Evolutionary conservation across 2,329 filamentous ascomycete genomes (phyloP), one percentile per base, ranked within the genome.

Genomic region (Ilyonectria sp.): DNA sequence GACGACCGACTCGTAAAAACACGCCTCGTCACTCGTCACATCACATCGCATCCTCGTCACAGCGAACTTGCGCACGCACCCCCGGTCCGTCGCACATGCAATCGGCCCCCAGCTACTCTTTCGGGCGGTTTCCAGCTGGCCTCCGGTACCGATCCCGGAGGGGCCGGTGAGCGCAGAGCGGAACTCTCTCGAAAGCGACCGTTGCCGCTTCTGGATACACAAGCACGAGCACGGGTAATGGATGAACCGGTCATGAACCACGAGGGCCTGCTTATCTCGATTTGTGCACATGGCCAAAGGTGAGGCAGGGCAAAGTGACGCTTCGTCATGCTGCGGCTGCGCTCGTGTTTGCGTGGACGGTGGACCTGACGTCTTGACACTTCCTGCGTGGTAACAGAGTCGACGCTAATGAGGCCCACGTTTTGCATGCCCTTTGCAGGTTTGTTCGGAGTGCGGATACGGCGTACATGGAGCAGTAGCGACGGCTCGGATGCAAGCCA

Each of bases 381-480:
- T 26, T 37, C n/a, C 37, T 11, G n/a, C 33, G 11, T 37, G 26
- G 26, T 26, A 26, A 40, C 37, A 43, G 40, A 43, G 40, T 17
- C 40, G 40, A 43, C 40, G 40, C 40, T 43, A 44, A 19, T 9
- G 44, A 43, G 61, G 63, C 50, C 55, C 69, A 50, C 44, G 71
- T 53, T 35, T 35, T 23, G 29, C 50, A n/a, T n/a, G 31, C 29
- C 50, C 40, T 43, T 43, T n/a, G 7, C n/a, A 43, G 40, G 40
- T 8, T 43, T 8, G 17, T n/a, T n/a, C 15, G 40, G 40, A 43
- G 40, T n/a, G 17, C 40, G 15, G 40, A 43, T n/a, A 43, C 17
- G 72, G 67, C 71, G 70, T 71, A 70, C 73, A 60, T 35, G 62
- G 44, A 64, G 72, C 70, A 65, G 44, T 70, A 71, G 61, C 63